A percentile compares a stretch with the other conserved stretches of the same genome.
Evolutionary conservation across 164 flowering plant genomes (phyloP).

Genomic region (Platanus orientalis): DNA sequence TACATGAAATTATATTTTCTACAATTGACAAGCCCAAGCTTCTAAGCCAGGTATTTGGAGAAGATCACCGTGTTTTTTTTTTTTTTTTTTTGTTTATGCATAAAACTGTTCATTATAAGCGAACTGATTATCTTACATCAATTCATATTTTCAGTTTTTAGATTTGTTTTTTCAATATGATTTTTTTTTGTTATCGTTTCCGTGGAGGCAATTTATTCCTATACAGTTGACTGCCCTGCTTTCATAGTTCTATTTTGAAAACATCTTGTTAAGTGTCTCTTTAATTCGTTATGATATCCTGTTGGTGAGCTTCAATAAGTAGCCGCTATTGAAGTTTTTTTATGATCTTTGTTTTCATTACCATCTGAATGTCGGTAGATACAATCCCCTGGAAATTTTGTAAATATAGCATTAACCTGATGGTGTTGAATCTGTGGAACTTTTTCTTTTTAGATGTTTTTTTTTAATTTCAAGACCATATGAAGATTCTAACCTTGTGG

Average conservation of each 20-base stretch:
- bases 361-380: no score
- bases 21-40: slow-evolving; percentile 93
- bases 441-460: neutral
- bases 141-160: neutral
- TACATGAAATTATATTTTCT: slow-evolving; percentile 89
- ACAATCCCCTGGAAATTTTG: no score
- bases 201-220: no score
- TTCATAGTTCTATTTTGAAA: neutral
- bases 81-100: slow-evolving; percentile 1
- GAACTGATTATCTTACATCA: neutral
- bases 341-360: no score
- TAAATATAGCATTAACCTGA: no score
- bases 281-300: no score
- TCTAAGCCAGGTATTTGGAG: slow-evolving; percentile 75
- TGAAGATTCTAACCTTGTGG: slow-evolving; percentile 17
- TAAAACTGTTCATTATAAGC: neutral
- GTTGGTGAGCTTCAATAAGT: no score
- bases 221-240: neutral
- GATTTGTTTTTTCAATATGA: neutral
- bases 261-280: no score
- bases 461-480: neutral
- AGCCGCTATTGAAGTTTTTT: no score
- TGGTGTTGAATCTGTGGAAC: no score
- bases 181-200: no score
- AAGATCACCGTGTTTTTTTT: neutral